Evolutionary conservation across 2,329 filamentous ascomycete genomes (phyloP).

Genomic region (Simplicillium sp.): DNA sequence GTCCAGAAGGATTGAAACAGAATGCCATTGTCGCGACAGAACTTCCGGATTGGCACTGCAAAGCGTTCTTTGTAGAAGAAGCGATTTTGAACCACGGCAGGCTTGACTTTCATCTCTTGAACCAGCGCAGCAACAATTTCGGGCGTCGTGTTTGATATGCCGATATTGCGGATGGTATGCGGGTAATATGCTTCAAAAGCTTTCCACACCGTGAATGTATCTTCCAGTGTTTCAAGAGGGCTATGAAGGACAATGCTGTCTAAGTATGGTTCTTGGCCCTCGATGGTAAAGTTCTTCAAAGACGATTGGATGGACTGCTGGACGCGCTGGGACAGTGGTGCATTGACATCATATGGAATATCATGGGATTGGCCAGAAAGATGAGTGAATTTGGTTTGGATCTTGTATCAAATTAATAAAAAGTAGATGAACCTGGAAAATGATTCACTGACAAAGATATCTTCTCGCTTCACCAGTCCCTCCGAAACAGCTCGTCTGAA

Average conservation of each 20-base stretch:
- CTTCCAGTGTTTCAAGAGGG: constrained; percentile 29
- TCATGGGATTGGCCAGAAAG: constrained; percentile 49
- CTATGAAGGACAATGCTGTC: constrained; percentile 69
- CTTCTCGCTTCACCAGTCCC: constrained; percentile 42
- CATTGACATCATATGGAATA: constrained; percentile 51
- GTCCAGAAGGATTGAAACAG: constrained; percentile 48
- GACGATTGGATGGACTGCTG: constrained; percentile 58
- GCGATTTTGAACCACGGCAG: constrained; percentile 64
- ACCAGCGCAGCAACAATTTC: constrained; percentile 44
- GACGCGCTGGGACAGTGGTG: constrained; percentile 54
- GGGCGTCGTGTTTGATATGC: constrained; percentile 66
- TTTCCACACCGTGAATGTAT: constrained; percentile 56
- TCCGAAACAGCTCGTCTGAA: constrained; percentile 51
- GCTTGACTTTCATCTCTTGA: constrained; percentile 27
- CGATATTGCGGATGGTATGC: constrained; percentile 52
- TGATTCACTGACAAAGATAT: constrained; percentile 48
- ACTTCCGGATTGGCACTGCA: constrained; percentile 49
- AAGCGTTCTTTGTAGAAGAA: constrained; percentile 53
- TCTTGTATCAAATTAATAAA: constrained; percentile 24
- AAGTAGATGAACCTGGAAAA: background rate
- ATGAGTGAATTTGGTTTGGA: constrained; percentile 79
- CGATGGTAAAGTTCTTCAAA: constrained; percentile 48
- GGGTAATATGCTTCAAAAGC: constrained; percentile 60
- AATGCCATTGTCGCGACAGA: constrained; percentile 30
- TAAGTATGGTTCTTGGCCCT: constrained; percentile 39